Evolutionary conservation across 176 grass and related monocot genomes (phyloP), one percentile per base, ranked within the genome.

Genomic region (Urochloa ruziziensis): DNA sequence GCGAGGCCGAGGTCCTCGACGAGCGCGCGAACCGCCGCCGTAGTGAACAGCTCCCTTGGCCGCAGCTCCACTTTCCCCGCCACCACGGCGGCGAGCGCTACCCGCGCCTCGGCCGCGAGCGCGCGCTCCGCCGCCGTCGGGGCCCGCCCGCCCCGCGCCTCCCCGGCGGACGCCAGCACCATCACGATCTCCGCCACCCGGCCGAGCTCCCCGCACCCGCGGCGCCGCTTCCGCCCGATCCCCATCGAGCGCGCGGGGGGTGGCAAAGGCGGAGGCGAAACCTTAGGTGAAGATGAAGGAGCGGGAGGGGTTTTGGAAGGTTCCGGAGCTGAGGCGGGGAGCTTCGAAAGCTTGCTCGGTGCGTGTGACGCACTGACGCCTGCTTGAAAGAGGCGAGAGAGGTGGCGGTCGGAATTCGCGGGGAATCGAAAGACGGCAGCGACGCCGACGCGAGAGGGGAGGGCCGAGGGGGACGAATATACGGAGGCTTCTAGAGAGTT

Each of bases 1-100:
- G 39, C 37, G 52, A 97, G 87, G 36, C 89, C 94, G n/a, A 97
- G 86, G 83, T 97, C 94, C 87, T 92, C 85, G 15, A 90, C 91
- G 39, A 97, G 69, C 40, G 85, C 71, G 44, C 89, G 76, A 49
- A 94, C 87, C 54, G 83, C 91, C 72, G 94, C 91, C 47, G 60
- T 82, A 40, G 85, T 39, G 70, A 92, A 90, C 82, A 97, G 78
- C 82, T 94, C 91, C 82, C 80, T 92, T 24, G 94, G 89, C 74
- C 67, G 87, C 17, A 70, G 39, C 67, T 82, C 68, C 56, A 23
- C 63, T 68, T 62, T 44, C 39, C 66, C 79, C 51, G 78, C 87
- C 58, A 84, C 87, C 48, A 61, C 76, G 44, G 61, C 87, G 19
- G 82, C 87, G 46, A 97, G 90, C 43, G 85, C 52, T n/a, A 71